These are phyloP conservation scores for Suillus spraguei DNA, from an alignment of 768 basidiomycete genomes.

Conservation along the genomic window DNA sequence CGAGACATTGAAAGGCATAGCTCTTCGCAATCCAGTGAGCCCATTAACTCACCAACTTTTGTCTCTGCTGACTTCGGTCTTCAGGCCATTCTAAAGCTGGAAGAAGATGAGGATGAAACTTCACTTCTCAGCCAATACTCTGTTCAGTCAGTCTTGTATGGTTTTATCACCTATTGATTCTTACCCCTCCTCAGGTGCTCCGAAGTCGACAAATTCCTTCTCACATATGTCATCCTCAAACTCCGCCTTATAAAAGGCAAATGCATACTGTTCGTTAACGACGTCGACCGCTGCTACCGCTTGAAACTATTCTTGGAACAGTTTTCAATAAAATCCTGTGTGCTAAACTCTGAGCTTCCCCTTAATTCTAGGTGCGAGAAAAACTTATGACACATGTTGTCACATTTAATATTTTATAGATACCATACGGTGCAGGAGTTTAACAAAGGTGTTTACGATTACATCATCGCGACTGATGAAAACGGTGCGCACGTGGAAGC, in stretches of 20 bases:
- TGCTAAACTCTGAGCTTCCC: slow-evolving; percentile 94
- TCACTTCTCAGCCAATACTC: slow-evolving; percentile 84
- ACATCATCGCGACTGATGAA: slow-evolving; percentile 98
- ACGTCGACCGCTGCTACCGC: slow-evolving; percentile 92
- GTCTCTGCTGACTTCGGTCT: slow-evolving; percentile 2
- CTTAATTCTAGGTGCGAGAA: slow-evolving; percentile 78
- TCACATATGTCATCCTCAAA: slow-evolving; percentile 95
- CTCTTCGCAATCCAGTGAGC: slow-evolving; percentile 84
- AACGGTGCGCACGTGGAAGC: slow-evolving; percentile 55
- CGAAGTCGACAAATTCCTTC: slow-evolving; percentile 96
- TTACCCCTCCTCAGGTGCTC: slow-evolving; percentile 57
- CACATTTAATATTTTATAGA: slow-evolving; percentile 38
- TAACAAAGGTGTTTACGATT: slow-evolving; percentile 97
- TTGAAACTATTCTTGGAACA: slow-evolving; percentile 98
- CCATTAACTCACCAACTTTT: neutral
- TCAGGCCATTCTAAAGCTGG: slow-evolving; percentile 83
- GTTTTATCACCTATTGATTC: slow-evolving; percentile 6
- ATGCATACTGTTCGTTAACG: slow-evolving; percentile 95
- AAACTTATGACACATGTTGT: neutral
- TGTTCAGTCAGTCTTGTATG: slow-evolving; percentile 54
- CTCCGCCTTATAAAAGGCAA: slow-evolving; percentile 95
- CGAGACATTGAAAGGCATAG: slow-evolving; percentile 84
- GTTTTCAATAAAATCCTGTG: slow-evolving; percentile 94
- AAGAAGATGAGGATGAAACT: slow-evolving; percentile 84
- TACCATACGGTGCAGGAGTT: slow-evolving; percentile 99